Base-by-base conservation (phyloP, 441 rosid species). In the Pelargonium fulgidum region DNA sequence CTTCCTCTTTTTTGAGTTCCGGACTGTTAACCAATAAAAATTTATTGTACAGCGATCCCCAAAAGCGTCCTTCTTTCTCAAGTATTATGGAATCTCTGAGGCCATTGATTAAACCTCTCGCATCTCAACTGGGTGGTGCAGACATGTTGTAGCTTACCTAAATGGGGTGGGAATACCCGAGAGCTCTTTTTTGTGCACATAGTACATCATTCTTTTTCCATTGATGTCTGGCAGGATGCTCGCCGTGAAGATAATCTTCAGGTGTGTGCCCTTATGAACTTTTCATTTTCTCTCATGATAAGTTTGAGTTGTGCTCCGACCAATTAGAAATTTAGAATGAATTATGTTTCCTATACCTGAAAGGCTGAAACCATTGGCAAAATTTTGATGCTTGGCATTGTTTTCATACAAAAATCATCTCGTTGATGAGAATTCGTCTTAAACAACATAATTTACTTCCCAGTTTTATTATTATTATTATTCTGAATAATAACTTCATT, bases 31-130 rank as follows among this genome's bases (percentile, higher is more conserved):
- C 70, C 48, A 58, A 63, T 44, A 48, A 33, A 68, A 64, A 70
- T 75, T 48, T 50, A 75, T 50, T 64, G 29, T 77, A 78, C 86
- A 94, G 99, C 22, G 99, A 90, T 72, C 89, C 99, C n/a, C 75
- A 97, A 96, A 87, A 90, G 76, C 94, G 99, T 17, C 99, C 99
- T 61, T 94, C 99, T 65, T 94, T 94, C 78, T 81, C 87, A 29
- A 76, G 71, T 5, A 89, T 94, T 68, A 92, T 94, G 99, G 99
- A 92, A 12, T 76, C 89, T 62, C 79, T 94, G 77, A 89, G 74
- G 81, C 81, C 84, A 16, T 79, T 94, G 88, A 90, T 89, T 48
- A 90, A 86, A 78, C 72, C 85, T 56, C 83, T 87, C 3, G 79
- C 82, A 6, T 84, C 95, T 66, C 88, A 79, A 68, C 75, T 86